Conservation (phyloP, 2,329 filamentous ascomycete genomes). For the Fusarium robinianum region DNA sequence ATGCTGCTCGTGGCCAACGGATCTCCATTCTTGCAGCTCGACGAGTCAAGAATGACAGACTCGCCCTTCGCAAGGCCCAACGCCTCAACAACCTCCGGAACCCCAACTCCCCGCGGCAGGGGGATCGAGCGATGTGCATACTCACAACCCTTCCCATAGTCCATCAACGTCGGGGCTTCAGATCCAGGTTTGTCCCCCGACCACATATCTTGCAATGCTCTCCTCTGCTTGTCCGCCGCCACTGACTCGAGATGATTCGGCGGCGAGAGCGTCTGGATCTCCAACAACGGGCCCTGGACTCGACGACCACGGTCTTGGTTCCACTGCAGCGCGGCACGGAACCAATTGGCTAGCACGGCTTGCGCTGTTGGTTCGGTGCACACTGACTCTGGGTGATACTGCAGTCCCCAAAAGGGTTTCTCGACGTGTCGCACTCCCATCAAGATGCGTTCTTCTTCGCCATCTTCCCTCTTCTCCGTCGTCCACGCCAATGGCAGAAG, state of each 20-base stretch:
- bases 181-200: conserved; percentile 7
- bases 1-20: conserved; percentile 67
- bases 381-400: conserved; percentile 89
- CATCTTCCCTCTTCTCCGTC: conserved; percentile 48
- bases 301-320: conserved; percentile 46
- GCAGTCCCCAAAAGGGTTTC: conserved; percentile 82
- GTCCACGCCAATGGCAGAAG: conserved; percentile 67
- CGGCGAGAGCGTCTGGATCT: conserved; percentile 34
- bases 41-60: conserved; percentile 63
- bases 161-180: conserved; percentile 3
- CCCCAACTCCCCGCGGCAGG: conserved; percentile 52
- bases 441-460: conserved; percentile 59
- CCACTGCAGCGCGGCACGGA: conserved; percentile 65
- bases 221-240: conserved; percentile 15
- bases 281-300: conserved; percentile 17
- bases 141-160: conserved; percentile 23
- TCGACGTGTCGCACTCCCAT: conserved; percentile 73
- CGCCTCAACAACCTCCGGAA: conserved; percentile 59
- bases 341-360: conserved; percentile 75
- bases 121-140: conserved; percentile 50
- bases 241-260: conserved; percentile 33
- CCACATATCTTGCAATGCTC: neutral
- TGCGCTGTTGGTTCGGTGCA: conserved; percentile 74
- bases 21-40: conserved; percentile 54
- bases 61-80: conserved; percentile 49